Percentiles rank a stretch among this genome's conserved stretches.
Conservation (phyloP, 208 protist genomes). For the Trypanosoma melophagium region DNA sequence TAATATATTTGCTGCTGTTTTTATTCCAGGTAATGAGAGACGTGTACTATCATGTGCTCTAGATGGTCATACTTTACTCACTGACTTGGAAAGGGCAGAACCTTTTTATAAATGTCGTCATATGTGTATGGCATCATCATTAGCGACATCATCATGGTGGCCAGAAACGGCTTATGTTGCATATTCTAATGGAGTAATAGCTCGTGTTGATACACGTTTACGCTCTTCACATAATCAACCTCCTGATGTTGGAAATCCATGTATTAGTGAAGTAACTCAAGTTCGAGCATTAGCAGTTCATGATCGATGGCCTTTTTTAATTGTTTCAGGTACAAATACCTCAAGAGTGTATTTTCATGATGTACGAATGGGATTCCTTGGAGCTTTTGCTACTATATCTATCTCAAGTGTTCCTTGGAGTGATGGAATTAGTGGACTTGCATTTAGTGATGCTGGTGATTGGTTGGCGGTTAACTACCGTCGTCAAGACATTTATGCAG, state of each 20-base stretch:
- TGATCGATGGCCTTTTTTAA: constrained; percentile 36
- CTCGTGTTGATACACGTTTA: constrained; percentile 38
- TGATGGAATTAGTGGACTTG: constrained; percentile 38
- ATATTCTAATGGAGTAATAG: constrained; percentile 38
- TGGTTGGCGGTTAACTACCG: constrained; percentile 48
- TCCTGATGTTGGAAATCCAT: constrained; percentile 23
- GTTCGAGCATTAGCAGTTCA: constrained; percentile 38
- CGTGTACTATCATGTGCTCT: constrained; percentile 39
- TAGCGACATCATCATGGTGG: constrained; percentile 31
- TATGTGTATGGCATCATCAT: constrained; percentile 30
- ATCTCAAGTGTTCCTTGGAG: constrained; percentile 8
- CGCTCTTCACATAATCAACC: constrained; percentile 3
- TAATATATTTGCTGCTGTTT: constrained; percentile 59
- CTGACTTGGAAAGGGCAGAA: constrained; percentile 31
- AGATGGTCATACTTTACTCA: constrained; percentile 40
- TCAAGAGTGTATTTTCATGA: constrained; percentile 51
- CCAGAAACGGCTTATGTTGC: constrained; percentile 42
- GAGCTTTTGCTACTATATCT: constrained; percentile 33
- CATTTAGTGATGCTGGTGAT: constrained; percentile 46
- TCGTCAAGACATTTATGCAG: constrained; percentile 36
- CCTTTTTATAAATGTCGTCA: constrained; percentile 18
- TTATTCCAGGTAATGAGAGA: constrained; percentile 26
- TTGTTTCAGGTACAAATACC: constrained; percentile 40
- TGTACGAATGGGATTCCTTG: constrained; percentile 40
- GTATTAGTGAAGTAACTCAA: constrained; percentile 13